Conservation (phyloP, 192 early-diverging fungal genomes). For the Linnemannia zychae region DNA sequence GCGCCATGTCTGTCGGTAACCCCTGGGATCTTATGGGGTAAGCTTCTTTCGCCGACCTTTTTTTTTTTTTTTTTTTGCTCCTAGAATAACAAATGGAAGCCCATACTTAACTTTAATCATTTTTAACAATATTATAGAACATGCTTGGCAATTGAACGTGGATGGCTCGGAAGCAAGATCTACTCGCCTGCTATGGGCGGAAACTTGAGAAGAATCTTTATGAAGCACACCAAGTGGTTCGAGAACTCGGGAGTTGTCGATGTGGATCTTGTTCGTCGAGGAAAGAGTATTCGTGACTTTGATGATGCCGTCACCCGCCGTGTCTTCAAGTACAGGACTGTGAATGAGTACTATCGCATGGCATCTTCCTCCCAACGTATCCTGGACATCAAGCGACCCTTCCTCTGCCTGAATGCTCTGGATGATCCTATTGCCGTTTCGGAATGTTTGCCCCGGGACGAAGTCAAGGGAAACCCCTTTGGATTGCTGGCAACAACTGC, state of each 20-base stretch:
- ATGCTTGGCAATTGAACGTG: slow-evolving; percentile 50
- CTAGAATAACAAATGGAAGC: slow-evolving; percentile 10
- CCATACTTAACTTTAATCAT: slow-evolving; percentile 54
- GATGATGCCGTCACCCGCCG: slow-evolving; percentile 82
- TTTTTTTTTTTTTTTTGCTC: slow-evolving; percentile 18
- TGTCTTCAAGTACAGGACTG: slow-evolving; percentile 84
- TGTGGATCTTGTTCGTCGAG: slow-evolving; percentile 59
- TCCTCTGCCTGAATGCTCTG: slow-evolving; percentile 85
- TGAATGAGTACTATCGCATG: slow-evolving; percentile 84
- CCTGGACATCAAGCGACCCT: slow-evolving; percentile 78
- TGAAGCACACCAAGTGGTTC: slow-evolving; percentile 46
- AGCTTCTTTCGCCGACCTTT: slow-evolving; percentile 10
- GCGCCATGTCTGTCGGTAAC: slow-evolving; percentile 85
- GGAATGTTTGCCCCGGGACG: slow-evolving; percentile 78
- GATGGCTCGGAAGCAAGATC: slow-evolving; percentile 49
- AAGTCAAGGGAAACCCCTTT: slow-evolving; percentile 82
- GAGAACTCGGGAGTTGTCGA: slow-evolving; percentile 37
- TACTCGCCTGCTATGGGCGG: slow-evolving; percentile 66
- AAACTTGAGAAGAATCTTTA: slow-evolving; percentile 61
- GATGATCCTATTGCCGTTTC: slow-evolving; percentile 91
- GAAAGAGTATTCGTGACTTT: slow-evolving; percentile 81
- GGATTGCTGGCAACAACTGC: slow-evolving; percentile 83
- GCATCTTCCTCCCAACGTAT: slow-evolving; percentile 73
- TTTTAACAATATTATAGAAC: slow-evolving; percentile 51
- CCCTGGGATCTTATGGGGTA: slow-evolving; percentile 86